Percentiles rank a stretch among this genome's conserved stretches.
Evolutionary conservation across 352 stramenopile genomes (phyloP).

Genomic region (Globisporangium takayamanum): DNA sequence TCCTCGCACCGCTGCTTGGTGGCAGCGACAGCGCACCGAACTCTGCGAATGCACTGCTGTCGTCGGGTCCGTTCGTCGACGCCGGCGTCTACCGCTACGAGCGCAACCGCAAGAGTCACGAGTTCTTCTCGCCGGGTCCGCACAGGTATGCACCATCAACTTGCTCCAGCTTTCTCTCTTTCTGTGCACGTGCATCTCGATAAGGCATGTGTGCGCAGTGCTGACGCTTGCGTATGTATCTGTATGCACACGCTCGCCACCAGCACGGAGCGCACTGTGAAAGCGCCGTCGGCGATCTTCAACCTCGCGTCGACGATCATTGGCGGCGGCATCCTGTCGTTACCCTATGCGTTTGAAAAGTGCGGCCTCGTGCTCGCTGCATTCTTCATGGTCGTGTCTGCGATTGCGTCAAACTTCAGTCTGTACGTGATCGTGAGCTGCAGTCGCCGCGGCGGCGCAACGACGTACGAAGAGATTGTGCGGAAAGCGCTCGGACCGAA

Average conservation of each 20-base stretch:
- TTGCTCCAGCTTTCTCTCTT: background rate
- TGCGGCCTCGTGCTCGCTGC: slow-evolving; percentile 77
- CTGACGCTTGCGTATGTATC: background rate
- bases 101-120: slow-evolving; percentile 51
- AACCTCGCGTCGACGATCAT: slow-evolving; percentile 89
- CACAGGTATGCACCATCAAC: slow-evolving; percentile 25
- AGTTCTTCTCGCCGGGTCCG: slow-evolving; percentile 73
- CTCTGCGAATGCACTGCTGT: slow-evolving; percentile 5
- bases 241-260: no score
- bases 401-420: slow-evolving; percentile 75
- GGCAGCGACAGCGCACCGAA: background rate
- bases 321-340: slow-evolving; percentile 76
- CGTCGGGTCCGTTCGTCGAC: slow-evolving; percentile 33
- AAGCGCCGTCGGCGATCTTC: slow-evolving; percentile 70
- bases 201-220: background rate
- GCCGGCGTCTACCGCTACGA: slow-evolving; percentile 75
- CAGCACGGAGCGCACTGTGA: slow-evolving; percentile 54
- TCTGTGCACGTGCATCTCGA: background rate
- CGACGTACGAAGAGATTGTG: slow-evolving; percentile 85
- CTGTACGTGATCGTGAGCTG: slow-evolving; percentile 87
- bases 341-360: slow-evolving; percentile 86
- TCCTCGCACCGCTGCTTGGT: background rate
- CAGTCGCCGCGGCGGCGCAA: slow-evolving; percentile 70
- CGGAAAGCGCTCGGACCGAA: slow-evolving; percentile 61
- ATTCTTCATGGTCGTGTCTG: slow-evolving; percentile 70